Conservation (phyloP, 176 grass and related monocot genomes). For the Musa acuminata region DNA sequence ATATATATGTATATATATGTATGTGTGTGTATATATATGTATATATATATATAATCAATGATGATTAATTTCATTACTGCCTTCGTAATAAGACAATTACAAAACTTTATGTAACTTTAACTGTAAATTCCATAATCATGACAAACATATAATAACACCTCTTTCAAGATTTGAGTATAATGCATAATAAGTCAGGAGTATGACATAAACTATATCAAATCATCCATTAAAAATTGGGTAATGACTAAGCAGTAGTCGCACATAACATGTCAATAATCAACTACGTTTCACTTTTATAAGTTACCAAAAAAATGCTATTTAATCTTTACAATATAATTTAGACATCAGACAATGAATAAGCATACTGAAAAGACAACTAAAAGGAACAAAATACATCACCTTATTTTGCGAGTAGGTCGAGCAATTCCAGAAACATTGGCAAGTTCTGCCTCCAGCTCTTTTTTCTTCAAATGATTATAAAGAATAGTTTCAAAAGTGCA, state of each 20-base stretch:
- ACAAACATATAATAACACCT: not conserved
- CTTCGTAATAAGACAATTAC: not conserved
- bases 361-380: not conserved
- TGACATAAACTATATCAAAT: too few relatives aligned
- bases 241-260: too few relatives aligned
- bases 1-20: too few relatives aligned
- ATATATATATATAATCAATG: too few relatives aligned
- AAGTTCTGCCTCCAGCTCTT: constrained; percentile 92
- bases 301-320: too few relatives aligned
- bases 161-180: not conserved
- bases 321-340: too few relatives aligned
- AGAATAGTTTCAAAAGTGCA: constrained; percentile 14
- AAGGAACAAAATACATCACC: constrained; percentile 32
- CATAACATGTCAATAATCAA: too few relatives aligned
- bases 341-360: constrained; percentile 53
- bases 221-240: too few relatives aligned
- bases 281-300: too few relatives aligned
- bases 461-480: constrained; percentile 65
- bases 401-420: constrained; percentile 97
- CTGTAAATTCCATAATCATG: not conserved
- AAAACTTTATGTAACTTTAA: not conserved
- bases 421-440: constrained; percentile 69
- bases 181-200: not conserved
- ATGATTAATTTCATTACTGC: too few relatives aligned
- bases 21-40: too few relatives aligned